Evolutionary conservation across 2,329 filamentous ascomycete genomes (phyloP).

Genomic region (Graphilbum fragrans): DNA sequence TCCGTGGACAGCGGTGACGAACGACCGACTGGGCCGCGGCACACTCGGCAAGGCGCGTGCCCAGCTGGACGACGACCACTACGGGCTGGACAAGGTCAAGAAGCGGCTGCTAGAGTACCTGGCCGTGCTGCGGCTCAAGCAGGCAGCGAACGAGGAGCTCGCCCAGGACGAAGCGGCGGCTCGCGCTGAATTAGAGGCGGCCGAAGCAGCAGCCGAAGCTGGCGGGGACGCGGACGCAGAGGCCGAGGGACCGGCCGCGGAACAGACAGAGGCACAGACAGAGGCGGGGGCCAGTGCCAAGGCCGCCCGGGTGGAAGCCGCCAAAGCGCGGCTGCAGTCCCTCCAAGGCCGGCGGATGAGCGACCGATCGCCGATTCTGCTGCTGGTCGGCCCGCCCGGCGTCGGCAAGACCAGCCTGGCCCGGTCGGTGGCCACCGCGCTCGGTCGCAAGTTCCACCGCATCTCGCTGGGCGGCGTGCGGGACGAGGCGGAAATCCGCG

Average conservation of each 20-base stretch:
- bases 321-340: constrained; percentile 39
- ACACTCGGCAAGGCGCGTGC: constrained; percentile 70
- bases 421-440: constrained; percentile 79
- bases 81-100: constrained; percentile 93
- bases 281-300: neutral
- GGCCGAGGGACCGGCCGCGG: neutral
- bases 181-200: constrained; percentile 40
- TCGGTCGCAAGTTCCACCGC: constrained; percentile 91
- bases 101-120: constrained; percentile 91
- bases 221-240: constrained; percentile 43
- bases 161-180: constrained; percentile 64
- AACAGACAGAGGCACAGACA: too few relatives aligned
- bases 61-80: constrained; percentile 92
- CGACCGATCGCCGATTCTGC: constrained; percentile 90
- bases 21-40: constrained; percentile 72
- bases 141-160: constrained; percentile 73
- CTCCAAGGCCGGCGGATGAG: constrained; percentile 74
- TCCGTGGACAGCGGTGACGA: constrained; percentile 75
- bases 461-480: constrained; percentile 93
- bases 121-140: constrained; percentile 90
- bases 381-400: constrained; percentile 85
- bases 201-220: constrained; percentile 26
- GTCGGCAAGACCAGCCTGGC: constrained; percentile 94
- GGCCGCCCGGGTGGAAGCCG: neutral
- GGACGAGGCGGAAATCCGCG: constrained; percentile 93